phyloP scores from a whole-genome alignment of 441 rosid genomes.

The Biscutella auriculata region DNA sequence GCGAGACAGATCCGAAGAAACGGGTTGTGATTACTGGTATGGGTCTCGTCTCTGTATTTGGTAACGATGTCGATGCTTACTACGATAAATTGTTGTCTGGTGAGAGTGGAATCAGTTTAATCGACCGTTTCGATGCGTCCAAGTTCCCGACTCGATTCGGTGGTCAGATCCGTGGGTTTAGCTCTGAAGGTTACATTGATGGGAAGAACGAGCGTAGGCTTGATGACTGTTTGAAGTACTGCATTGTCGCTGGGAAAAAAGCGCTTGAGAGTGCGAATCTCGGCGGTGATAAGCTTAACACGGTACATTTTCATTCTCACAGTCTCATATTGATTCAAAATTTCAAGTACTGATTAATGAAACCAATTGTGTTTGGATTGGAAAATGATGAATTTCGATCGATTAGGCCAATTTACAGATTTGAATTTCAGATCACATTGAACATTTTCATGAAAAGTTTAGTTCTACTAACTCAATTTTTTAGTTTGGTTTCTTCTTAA shows the following conservation, averaged over 20 bases:
- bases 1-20: slow-evolving; percentile 90
- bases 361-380: background rate
- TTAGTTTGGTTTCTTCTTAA: background rate
- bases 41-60: slow-evolving; percentile 93
- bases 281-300: slow-evolving; percentile 59
- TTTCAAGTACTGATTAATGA: background rate
- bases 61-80: slow-evolving; percentile 73
- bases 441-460: background rate
- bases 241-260: slow-evolving; percentile 94
- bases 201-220: slow-evolving; percentile 90
- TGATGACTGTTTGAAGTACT: slow-evolving; percentile 88
- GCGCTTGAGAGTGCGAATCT: slow-evolving; percentile 84
- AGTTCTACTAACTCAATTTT: background rate
- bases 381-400: background rate
- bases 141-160: slow-evolving; percentile 91
- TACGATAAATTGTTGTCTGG: slow-evolving; percentile 76
- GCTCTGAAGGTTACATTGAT: slow-evolving; percentile 66
- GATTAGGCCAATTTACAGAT: background rate
- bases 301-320: slow-evolving; percentile 22
- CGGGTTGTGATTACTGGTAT: slow-evolving; percentile 82
- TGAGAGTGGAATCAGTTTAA: slow-evolving; percentile 75
- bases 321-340: background rate
- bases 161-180: slow-evolving; percentile 93
- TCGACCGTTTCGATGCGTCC: slow-evolving; percentile 89
- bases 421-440: background rate